phyloP scores from a whole-genome alignment of 2,329 filamentous ascomycete species.

The Beauveria sp. region DNA sequence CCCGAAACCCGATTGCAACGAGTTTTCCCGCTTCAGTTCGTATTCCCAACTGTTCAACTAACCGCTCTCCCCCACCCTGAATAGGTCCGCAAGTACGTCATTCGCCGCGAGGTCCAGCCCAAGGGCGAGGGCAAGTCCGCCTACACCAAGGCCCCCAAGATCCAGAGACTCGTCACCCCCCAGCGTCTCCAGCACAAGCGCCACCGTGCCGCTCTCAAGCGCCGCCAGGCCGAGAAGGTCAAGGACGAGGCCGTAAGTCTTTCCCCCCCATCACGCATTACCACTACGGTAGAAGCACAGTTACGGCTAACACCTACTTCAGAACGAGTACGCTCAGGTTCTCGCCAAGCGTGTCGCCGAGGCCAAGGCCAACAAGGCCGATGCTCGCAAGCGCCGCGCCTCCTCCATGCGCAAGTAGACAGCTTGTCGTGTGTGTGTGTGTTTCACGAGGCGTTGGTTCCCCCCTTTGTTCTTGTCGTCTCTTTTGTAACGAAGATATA shows the following conservation, averaged over 20 bases:
- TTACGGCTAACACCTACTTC: conserved; percentile 13
- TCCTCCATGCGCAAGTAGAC: conserved; percentile 89
- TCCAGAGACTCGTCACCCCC: conserved; percentile 98
- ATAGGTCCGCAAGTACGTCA: conserved; percentile 98
- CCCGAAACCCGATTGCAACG: background rate
- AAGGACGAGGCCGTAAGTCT: conserved; percentile 95
- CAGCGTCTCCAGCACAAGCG: conserved; percentile 99
- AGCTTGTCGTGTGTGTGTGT: conserved; percentile 24
- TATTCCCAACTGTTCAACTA: background rate
- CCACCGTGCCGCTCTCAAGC: conserved; percentile 96
- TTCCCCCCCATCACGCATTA: background rate
- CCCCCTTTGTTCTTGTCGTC: conserved; percentile 13
- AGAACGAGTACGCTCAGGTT: conserved; percentile 96
- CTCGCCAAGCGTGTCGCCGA: conserved; percentile 96
- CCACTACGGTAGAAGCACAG: no score
- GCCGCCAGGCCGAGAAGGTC: conserved; percentile 90
- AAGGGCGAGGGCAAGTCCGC: conserved; percentile 96
- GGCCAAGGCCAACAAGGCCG: conserved; percentile 88
- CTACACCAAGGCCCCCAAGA: conserved; percentile 99
- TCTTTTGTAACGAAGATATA: conserved; percentile 7
- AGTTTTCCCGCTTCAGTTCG: background rate
- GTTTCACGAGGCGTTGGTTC: conserved; percentile 11
- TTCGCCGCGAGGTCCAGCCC: conserved; percentile 94
- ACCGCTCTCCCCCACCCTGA: conserved; percentile 12
- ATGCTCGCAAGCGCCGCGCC: conserved; percentile 93